These are phyloP conservation scores for Triticum timopheevii DNA, from an alignment of 176 grass and related monocot genomes.

Conservation along the genomic window DNA sequence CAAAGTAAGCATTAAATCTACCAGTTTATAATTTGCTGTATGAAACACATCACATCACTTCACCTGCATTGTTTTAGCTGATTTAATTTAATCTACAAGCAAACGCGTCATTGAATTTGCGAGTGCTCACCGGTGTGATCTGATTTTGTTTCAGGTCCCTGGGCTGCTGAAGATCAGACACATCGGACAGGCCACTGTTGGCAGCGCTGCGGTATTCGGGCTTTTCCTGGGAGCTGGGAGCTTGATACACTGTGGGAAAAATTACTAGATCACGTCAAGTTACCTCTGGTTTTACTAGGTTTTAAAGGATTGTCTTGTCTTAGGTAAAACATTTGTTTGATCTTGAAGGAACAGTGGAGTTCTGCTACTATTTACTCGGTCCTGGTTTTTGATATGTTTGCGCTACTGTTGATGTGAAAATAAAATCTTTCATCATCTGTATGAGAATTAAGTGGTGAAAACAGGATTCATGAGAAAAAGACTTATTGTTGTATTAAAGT, in stretches of 20 bases:
- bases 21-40: background rate
- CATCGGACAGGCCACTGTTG: slow-evolving; percentile 77
- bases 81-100: background rate
- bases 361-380: slow-evolving; percentile 18
- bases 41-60: background rate
- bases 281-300: background rate
- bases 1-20: background rate
- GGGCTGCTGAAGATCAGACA: slow-evolving; percentile 92
- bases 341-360: slow-evolving; percentile 18
- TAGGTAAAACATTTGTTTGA: slow-evolving; percentile 22
- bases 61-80: background rate
- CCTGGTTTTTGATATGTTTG: background rate
- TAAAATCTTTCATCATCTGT: slow-evolving; percentile 21
- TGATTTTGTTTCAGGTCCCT: slow-evolving; percentile 57
- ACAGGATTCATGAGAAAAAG: background rate
- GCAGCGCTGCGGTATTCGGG: slow-evolving; percentile 80
- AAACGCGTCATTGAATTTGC: background rate
- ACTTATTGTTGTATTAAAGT: background rate
- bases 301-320: background rate
- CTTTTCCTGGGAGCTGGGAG: slow-evolving; percentile 95
- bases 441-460: background rate
- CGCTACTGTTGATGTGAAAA: slow-evolving; percentile 21
- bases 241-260: slow-evolving; percentile 96
- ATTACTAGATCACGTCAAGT: slow-evolving; percentile 48
- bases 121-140: background rate